Base-by-base conservation (phyloP, 2,329 filamentous ascomycete species). In the Eurotiales sp. region DNA sequence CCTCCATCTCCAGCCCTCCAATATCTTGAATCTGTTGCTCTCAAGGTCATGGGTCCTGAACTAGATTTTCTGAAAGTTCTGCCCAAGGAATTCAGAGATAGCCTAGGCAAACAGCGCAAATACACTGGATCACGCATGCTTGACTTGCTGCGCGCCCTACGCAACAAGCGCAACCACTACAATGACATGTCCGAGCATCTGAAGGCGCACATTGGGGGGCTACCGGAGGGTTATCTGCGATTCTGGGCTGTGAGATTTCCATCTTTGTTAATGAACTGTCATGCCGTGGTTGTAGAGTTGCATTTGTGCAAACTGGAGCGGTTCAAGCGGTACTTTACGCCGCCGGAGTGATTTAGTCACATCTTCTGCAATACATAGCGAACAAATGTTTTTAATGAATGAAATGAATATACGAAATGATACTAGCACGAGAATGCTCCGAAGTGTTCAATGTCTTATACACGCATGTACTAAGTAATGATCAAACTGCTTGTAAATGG, bases 111-210 rank as follows among this genome's bases (percentile, higher is more conserved):
- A 72, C 92, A 97, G 72, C 83, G 92, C 63, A 96, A 96, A 71
- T 99, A 99, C 71, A 93, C 87, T 0, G 91, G 91, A 0, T 80
- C 82, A 1, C 82, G 84, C 42, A 81, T 99, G 65, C 73, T 99
- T 50, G 93, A 99, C 70, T 77, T 99, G 19, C 74, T 99, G 17
- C 82, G 93, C 1, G 93, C 92, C 1, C 75, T 99, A 51, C 80
- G 93, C 21, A 99, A 99, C 72, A 99, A 99, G 80, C 88, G 88
- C 62, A 96, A 97, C 58, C 93, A 99, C 66, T 99, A 96, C 67
- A 91, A 96, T 64, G 93, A 99, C 67, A 92, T 99, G 88, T 81
- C 88, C 6, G 87, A 91, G 12, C 74, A 83, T 44, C 80, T 96
- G 56, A 92, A 86, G 70, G 76, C 76, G 45, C 77, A 79, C 60